These are phyloP conservation scores for Didymella exigua DNA, from an alignment of 2,329 filamentous ascomycete species.

Conservation along the genomic window DNA sequence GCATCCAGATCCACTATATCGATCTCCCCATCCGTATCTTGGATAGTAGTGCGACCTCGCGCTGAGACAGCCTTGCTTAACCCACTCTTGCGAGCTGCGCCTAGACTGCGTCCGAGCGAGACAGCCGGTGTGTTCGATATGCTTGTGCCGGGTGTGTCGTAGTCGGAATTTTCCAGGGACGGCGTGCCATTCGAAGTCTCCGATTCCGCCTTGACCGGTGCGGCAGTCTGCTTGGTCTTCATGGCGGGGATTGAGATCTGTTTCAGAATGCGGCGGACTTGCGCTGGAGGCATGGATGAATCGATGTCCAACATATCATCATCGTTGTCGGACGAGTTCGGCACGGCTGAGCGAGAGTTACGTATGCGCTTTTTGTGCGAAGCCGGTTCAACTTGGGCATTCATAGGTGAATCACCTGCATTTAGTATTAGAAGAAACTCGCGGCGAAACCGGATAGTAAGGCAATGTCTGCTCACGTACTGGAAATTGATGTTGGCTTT, in stretches of 20 bases:
- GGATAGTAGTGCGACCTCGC: conserved; percentile 27
- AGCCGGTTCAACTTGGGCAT: conserved; percentile 1
- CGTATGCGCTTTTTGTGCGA: conserved; percentile 25
- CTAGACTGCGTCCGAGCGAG: conserved; percentile 34
- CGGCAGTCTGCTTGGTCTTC: conserved; percentile 15
- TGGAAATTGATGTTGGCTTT: not conserved
- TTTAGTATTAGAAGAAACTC: not conserved
- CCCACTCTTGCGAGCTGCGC: conserved; percentile 33
- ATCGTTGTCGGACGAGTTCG: conserved; percentile 43
- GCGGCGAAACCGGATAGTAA: not conserved
- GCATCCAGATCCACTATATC: conserved; percentile 54
- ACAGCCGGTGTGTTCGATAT: conserved; percentile 60
- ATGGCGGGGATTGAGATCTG: conserved; percentile 40
- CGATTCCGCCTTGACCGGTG: conserved; percentile 18
- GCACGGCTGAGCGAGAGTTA: conserved; percentile 34
- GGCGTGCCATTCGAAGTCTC: conserved; percentile 39
- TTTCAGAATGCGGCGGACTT: conserved; percentile 38
- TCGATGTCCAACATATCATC: conserved; percentile 24
- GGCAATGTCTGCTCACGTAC: not conserved
- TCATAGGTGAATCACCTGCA: conserved; percentile 8
- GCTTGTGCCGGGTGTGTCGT: conserved; percentile 68
- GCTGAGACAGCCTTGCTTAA: conserved; percentile 26
- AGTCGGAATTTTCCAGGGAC: conserved; percentile 53
- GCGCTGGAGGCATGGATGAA: conserved; percentile 6
- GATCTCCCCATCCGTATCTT: conserved; percentile 37